Evolutionary conservation across 78 protist genomes (phyloP).

Genomic region (Parvularia atlantis): DNA sequence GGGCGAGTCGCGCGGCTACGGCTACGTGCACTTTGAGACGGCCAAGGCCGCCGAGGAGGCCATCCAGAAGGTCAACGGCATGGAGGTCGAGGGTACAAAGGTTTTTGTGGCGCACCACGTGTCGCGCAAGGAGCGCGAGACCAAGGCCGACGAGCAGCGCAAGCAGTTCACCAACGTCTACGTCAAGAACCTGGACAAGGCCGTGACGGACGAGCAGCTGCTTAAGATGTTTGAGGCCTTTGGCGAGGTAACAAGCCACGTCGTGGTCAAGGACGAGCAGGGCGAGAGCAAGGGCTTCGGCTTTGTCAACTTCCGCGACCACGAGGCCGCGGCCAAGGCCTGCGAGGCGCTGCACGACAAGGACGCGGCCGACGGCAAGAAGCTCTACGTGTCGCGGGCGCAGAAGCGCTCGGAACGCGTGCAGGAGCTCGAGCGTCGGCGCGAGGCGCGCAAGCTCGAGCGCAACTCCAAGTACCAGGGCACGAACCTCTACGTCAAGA

Average conservation of each 20-base stretch:
- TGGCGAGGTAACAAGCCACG: slow-evolving; percentile 66
- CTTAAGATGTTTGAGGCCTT: slow-evolving; percentile 32
- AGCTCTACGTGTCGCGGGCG: slow-evolving; percentile 72
- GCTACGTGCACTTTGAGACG: slow-evolving; percentile 89
- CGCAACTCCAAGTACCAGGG: slow-evolving; percentile 54
- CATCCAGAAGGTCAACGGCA: slow-evolving; percentile 83
- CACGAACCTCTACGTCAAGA: slow-evolving; percentile 93
- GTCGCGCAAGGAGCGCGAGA: slow-evolving; percentile 58
- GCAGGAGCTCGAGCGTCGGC: slow-evolving; percentile 52
- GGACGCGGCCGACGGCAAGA: slow-evolving; percentile 14
- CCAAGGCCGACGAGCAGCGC: slow-evolving; percentile 11
- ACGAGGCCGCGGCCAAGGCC: slow-evolving; percentile 74
- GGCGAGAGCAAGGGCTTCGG: slow-evolving; percentile 84
- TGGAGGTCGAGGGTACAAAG: slow-evolving; percentile 60
- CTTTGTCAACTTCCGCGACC: slow-evolving; percentile 80
- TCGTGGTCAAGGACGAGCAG: slow-evolving; percentile 45
- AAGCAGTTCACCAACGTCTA: slow-evolving; percentile 81
- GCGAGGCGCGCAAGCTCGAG: slow-evolving; percentile 49
- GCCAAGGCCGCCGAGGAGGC: slow-evolving; percentile 79
- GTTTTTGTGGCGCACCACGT: slow-evolving; percentile 74
- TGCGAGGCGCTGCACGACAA: slow-evolving; percentile 66
- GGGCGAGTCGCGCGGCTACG: slow-evolving; percentile 73
- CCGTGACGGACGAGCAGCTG: slow-evolving; percentile 43
- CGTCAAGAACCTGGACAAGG: slow-evolving; percentile 75
- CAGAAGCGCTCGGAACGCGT: slow-evolving; percentile 83